Base-by-base conservation (phyloP, 768 basidiomycete genomes). In the Mycena sanguinolenta region DNA sequence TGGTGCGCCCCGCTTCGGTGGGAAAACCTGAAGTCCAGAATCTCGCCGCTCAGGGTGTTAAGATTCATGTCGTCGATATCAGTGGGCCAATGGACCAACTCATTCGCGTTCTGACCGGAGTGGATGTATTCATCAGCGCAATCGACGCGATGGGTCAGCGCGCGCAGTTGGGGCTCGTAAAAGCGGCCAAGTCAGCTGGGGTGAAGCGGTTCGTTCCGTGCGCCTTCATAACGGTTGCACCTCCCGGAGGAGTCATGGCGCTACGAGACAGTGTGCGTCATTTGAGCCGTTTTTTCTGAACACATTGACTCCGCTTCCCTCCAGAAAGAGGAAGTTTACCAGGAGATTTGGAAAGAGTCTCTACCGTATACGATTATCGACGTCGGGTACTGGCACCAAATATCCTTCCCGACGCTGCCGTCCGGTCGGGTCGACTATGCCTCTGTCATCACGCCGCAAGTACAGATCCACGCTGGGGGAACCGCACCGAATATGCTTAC, bases 81-180 rank as follows among this genome's bases (percentile, higher is more conserved):
- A 7, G 13, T 14, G 61, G 61, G 17, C 19, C 61, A 25, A 1
- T 63, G 19, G 61, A 63, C 21, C 32, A 49, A 16, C 61, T 63
- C 0, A 30, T 30, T 10, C 17, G 12, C 17, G 49, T 23, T 32
- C 28, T 63, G 30, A 34, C 16, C 6, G 61, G 61, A 32, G 28
- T 39, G 32, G 61, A 63, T 8, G 50, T 63, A 2, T 28, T 63
- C 2, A 63, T 63, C 50, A 63, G 62, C n/a, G 52, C 62, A 10
- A 63, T 63, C 50, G 62, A 38, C 23, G 50, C 62, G 21, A 36
- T 13, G 25, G 62, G 62, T 10, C 50, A 52, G 32, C 34, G 50
- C 21, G 62, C 49, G 12, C 34, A 63, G n/a, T 49, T 49, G 19
- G 19, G 19, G 3, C 13, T 49, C n/a, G 38, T 28, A 1, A 46